A percentile compares a stretch with the other conserved stretches of the same genome.
These are phyloP conservation scores for Heliamphora exappendiculata DNA, from an alignment of 148 eudicot genomes.

Conservation along the genomic window DNA sequence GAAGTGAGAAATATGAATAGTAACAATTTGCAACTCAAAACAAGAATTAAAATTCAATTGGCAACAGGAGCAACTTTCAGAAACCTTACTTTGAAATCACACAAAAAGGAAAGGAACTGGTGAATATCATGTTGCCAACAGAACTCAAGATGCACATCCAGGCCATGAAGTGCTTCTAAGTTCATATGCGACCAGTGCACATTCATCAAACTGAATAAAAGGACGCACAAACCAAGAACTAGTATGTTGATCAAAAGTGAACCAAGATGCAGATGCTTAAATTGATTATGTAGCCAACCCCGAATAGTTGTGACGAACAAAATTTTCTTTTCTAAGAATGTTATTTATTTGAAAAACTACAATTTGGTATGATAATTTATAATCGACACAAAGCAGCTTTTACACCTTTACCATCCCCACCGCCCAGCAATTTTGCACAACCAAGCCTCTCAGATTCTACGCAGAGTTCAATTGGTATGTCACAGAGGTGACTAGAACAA, in stretches of 20 bases:
- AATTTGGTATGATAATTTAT: constrained; percentile 26
- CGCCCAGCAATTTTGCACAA: constrained; percentile 27
- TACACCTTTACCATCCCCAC: constrained; percentile 45
- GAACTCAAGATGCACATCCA: no score
- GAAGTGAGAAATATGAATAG: no score
- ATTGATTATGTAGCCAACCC: not conserved
- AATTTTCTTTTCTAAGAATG: constrained; percentile 17
- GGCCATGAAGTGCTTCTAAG: no score
- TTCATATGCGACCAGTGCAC: no score
- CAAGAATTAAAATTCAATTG: not conserved
- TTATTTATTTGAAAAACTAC: constrained; percentile 26
- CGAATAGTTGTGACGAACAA: not conserved
- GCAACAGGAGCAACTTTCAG: not conserved
- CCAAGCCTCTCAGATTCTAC: constrained; percentile 7
- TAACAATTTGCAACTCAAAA: no score
- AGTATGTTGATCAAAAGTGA: not conserved
- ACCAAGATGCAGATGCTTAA: not conserved
- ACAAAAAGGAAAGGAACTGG: not conserved
- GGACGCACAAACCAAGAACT: no score
- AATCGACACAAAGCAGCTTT: constrained; percentile 24
- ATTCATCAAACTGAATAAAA: not conserved
- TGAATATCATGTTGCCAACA: no score
- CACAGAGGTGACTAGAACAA: constrained; percentile 13
- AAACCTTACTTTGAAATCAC: not conserved
- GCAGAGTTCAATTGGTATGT: constrained; percentile 13